Percentiles rank a stretch among this genome's conserved stretches.
These are phyloP conservation scores for Calvatia gigantea DNA, from an alignment of 768 basidiomycete species.

Conservation along the genomic window DNA sequence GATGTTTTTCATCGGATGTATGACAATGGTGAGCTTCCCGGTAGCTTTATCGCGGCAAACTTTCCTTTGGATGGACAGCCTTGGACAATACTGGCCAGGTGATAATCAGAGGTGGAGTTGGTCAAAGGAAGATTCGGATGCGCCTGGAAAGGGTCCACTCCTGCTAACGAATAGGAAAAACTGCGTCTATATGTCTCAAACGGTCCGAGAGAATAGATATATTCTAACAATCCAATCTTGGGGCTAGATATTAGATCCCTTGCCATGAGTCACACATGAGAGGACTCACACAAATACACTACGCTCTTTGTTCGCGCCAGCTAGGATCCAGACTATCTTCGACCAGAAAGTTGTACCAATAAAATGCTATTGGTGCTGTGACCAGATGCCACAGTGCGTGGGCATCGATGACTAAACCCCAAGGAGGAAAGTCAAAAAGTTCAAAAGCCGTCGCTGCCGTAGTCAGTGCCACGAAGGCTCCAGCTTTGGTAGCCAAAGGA, in stretches of 20 bases:
- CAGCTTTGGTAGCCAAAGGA: conserved; percentile 47
- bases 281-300: neutral
- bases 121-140: neutral
- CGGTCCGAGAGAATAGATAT: no score
- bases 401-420: conserved; percentile 75
- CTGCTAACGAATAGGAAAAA: no score
- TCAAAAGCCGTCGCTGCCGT: conserved; percentile 78
- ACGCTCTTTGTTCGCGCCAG: conserved; percentile 49
- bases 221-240: no score
- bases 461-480: conserved; percentile 62
- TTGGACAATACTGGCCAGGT: neutral
- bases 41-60: neutral
- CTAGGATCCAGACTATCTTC: conserved; percentile 68
- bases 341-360: conserved; percentile 86
- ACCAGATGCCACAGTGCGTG: conserved; percentile 92
- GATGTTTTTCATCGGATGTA: neutral
- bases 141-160: no score
- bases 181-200: no score
- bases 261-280: neutral
- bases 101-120: neutral
- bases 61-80: no score
- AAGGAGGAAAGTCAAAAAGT: conserved; percentile 87
- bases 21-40: neutral
- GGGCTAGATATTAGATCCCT: neutral
- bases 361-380: conserved; percentile 70